Base-by-base conservation (phyloP, 1,284 basidiomycete genomes). In the Marasmius tenuissimus region DNA sequence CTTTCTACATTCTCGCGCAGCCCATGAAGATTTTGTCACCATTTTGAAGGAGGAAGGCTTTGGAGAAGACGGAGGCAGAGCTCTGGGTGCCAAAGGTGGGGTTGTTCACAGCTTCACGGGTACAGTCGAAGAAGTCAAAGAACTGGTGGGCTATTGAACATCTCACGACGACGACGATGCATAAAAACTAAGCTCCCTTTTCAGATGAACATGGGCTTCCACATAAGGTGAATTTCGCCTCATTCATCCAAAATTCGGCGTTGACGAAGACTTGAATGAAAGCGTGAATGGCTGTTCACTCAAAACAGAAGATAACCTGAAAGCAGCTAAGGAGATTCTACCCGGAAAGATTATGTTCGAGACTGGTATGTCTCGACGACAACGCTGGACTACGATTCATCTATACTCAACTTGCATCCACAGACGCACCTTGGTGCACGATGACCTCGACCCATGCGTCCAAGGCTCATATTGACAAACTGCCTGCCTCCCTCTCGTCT, bases 51-150 rank as follows among this genome's bases (percentile, higher is more conserved):
- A 88, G 68, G 87, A 88, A 70, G 86, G 87, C 0, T 87, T 89
- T 62, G 81, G 81, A 16, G 80, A 82, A 63, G 76, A 87, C 60
- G 85, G 87, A 20, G 88, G 88, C 1, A 73, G 68, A 42, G 75
- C 70, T 16, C 75, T 81, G 34, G 88, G 88, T 42, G 87, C 78
- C 3, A 81, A 79, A 49, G 85, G 91, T 10, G 93, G 91, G 0
- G 93, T 96, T 7, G 93, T 94, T 8, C 95, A 96, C 74, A 92
- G 89, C 67, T 95, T 95, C 74, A 95, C 93, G 0, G 94, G 94
- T 0, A 85, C 84, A 0, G 66, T 71, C 1, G 81, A 82, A 27
- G 93, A 96, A 72, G 85, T 85, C 52, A 69, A 76, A 8, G 91
- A 96, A 70, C 75, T 93, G 60, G 86, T 95, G 65, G 69, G 87